Evolutionary conservation across 2,329 filamentous ascomycete genomes (phyloP), one percentile per base, ranked within the genome.

Genomic region (Penicillium sp.): DNA sequence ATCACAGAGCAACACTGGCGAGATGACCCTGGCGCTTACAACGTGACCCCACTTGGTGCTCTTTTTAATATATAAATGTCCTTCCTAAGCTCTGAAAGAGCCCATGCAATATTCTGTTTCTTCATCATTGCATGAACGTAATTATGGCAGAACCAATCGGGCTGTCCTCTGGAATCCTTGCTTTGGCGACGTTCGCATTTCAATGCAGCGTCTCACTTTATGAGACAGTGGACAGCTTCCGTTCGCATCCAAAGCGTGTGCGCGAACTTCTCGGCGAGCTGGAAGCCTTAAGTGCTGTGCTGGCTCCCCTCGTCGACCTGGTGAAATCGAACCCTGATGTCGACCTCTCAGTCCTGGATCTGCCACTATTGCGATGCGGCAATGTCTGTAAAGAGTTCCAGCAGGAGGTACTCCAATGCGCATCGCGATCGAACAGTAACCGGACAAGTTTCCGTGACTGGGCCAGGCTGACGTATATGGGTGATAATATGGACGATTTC

Each of bases 401-500:
- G 46, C 39, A 68, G 46, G 68, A 74, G 56, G 59, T 79, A 29
- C 30, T 58, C 23, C 69, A 70, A 62, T 74, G 61, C 51, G 64
- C 62, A 29, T 61, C 64, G 34, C 68, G 63, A 37, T 77, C 74
- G 29, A 62, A 56, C 18, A 63, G 55, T 26, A 60, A 55, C 52
- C 63, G 68, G 46, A 65, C 68, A 18, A 79, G 72, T 59, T 77
- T 79, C 59, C 70, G 73, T 39, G 76, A 77, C 56, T 79, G 73
- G 76, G 71, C 74, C 4, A 75, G 66, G 58, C 56, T 79, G 39
- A 71, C 55, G 51, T 79, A 78, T 45, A 75, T 78, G 68, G 74
- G 72, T 23, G 69, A 77, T 36, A 66, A 77, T 53, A 73, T 79
- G 37, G 68, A 73, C 52, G 68, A 66, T 43, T 79, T 78, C 48